Conservation (phyloP, 768 basidiomycete genomes). For the Suillus cothurnatus region DNA sequence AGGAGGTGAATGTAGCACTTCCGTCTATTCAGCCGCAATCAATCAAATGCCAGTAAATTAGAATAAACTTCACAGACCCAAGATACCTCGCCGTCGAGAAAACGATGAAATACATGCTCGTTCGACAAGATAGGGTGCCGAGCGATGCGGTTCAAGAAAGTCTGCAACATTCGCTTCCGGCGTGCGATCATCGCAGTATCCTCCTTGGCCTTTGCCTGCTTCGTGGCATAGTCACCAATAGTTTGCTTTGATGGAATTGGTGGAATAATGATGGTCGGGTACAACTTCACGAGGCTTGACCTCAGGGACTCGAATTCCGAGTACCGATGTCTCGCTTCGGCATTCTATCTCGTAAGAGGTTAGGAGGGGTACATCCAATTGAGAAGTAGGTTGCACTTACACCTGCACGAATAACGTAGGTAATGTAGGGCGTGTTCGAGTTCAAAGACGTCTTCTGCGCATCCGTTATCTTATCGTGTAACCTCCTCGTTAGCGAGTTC, state of each 20-base stretch:
- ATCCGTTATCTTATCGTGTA: constrained; percentile 75
- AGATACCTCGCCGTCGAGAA: constrained; percentile 93
- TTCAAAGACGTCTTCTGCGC: constrained; percentile 93
- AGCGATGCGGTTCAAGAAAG: constrained; percentile 88
- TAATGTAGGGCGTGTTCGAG: constrained; percentile 89
- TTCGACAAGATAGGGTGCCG: constrained; percentile 94
- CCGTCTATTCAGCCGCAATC: constrained; percentile 53
- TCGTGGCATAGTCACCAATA: constrained; percentile 94
- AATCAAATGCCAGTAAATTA: constrained; percentile 1
- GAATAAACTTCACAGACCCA: constrained; percentile 62
- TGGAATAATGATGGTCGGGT: constrained; percentile 95
- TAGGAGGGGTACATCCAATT: constrained; percentile 10
- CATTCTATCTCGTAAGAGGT: constrained; percentile 51
- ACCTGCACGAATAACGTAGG: constrained; percentile 89
- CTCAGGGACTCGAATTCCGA: constrained; percentile 97
- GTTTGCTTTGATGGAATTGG: constrained; percentile 98
- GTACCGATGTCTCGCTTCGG: constrained; percentile 87
- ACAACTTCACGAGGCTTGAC: constrained; percentile 77
- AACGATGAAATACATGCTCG: constrained; percentile 95
- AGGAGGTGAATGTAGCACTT: constrained; percentile 92
- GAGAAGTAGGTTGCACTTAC: constrained; percentile 44
- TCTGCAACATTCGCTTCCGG: constrained; percentile 92
- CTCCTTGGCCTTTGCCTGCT: constrained; percentile 96
- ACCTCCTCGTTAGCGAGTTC: constrained; percentile 13
- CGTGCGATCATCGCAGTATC: constrained; percentile 90